A percentile compares a stretch with the other conserved stretches of the same genome.
Conservation (phyloP, 495 filamentous ascomycete species). For the Tuber indicum region DNA sequence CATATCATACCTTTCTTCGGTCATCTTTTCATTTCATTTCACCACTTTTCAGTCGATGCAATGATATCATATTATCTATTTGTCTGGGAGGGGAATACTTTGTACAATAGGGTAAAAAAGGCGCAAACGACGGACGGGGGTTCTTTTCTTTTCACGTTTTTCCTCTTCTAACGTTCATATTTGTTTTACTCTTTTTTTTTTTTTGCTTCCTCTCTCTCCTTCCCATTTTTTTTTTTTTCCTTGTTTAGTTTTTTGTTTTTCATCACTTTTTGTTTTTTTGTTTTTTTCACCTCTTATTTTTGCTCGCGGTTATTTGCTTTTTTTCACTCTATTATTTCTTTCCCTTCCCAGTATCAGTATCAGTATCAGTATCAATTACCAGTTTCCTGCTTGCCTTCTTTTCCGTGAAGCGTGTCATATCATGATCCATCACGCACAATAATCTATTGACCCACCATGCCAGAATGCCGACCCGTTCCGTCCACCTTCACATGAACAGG, state of each 20-base stretch:
- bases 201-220: background rate
- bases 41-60: background rate
- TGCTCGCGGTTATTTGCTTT: background rate
- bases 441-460: background rate
- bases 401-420: background rate
- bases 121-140: background rate
- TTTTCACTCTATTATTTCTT: background rate
- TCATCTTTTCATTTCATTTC: background rate
- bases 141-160: background rate
- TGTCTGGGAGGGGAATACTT: background rate
- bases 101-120: constrained; percentile 6
- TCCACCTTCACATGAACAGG: background rate
- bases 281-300: background rate
- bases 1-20: background rate
- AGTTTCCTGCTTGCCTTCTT: background rate
- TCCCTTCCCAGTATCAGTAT: background rate
- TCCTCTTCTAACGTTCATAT: constrained; percentile 5
- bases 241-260: background rate
- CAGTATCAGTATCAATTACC: background rate
- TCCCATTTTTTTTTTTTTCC: background rate
- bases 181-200: constrained; percentile 3
- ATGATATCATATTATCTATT: constrained; percentile 3
- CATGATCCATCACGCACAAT: background rate
- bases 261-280: background rate
- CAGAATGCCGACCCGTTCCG: background rate